Evolutionary conservation across 805 yeast species (phyloP).

Genomic region (Hanseniaspora nectarophila): DNA sequence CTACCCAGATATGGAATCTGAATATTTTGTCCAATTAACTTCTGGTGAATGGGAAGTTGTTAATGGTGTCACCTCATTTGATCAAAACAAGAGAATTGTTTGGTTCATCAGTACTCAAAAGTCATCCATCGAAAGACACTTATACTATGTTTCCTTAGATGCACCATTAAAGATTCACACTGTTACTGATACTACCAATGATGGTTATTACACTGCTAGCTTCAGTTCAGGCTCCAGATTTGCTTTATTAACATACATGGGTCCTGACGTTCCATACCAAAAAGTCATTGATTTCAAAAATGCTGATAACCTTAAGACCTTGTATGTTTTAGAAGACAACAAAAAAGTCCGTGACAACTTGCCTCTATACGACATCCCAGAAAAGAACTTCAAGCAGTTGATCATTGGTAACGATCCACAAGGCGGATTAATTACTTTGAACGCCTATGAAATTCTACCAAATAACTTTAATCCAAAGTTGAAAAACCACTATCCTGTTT

Average conservation of each 20-base stretch:
- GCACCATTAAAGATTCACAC: conserved; percentile 29
- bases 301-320: conserved; percentile 24
- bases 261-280: conserved; percentile 76
- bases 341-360: conserved; percentile 32
- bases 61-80: conserved; percentile 54
- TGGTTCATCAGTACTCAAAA: conserved; percentile 60
- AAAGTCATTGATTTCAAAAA: conserved; percentile 46
- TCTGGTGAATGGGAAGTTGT: conserved; percentile 87
- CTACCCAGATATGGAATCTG: conserved; percentile 55
- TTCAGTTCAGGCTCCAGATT: conserved; percentile 74
- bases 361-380: conserved; percentile 44
- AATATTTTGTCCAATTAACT: conserved; percentile 49
- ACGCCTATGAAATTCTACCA: conserved; percentile 69
- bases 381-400: conserved; percentile 40
- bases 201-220: conserved; percentile 58
- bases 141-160: conserved; percentile 55
- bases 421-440: conserved; percentile 39
- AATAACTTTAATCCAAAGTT: conserved; percentile 46
- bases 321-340: conserved; percentile 31
- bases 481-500: conserved; percentile 58
- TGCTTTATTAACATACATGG: conserved; percentile 55
- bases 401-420: conserved; percentile 41
- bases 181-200: conserved; percentile 41
- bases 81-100: conserved; percentile 39
- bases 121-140: conserved; percentile 72